A percentile compares a stretch with the other conserved stretches of the same genome.
These are phyloP conservation scores for Colletotrichum orbiculare DNA, from an alignment of 2,329 filamentous ascomycete genomes.

Conservation along the genomic window DNA sequence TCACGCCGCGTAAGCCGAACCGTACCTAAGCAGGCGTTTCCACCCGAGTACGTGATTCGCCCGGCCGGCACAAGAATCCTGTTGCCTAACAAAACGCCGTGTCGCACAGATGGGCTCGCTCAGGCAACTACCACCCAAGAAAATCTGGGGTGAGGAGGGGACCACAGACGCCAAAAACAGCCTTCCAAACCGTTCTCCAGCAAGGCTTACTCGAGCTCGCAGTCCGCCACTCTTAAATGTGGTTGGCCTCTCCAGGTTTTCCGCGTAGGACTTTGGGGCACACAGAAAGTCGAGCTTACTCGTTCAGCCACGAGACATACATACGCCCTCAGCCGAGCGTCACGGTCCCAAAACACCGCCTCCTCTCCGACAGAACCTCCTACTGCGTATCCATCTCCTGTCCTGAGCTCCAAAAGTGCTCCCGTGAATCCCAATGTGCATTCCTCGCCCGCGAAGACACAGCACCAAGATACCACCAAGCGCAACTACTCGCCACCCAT, in stretches of 20 bases:
- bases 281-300: no score
- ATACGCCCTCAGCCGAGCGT: no score
- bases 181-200: background rate
- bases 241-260: slow-evolving; percentile 1
- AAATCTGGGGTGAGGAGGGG: background rate
- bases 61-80: slow-evolving; percentile 8
- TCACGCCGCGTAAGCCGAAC: slow-evolving; percentile 31
- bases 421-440: slow-evolving; percentile 29
- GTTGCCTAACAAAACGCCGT: slow-evolving; percentile 23
- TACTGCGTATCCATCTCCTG: background rate
- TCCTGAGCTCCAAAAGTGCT: no score
- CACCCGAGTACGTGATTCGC: slow-evolving; percentile 10
- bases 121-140: background rate
- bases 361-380: background rate
- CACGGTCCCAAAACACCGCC: no score
- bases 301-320: no score
- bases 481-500: slow-evolving; percentile 17
- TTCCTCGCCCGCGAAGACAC: slow-evolving; percentile 32
- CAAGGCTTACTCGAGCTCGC: background rate
- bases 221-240: slow-evolving; percentile 7
- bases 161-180: background rate
- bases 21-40: slow-evolving; percentile 28
- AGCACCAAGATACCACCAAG: background rate
- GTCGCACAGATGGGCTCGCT: background rate
- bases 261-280: no score